These are phyloP conservation scores for Quercus robur DNA, from an alignment of 306 rosid genomes.

Conservation along the genomic window DNA sequence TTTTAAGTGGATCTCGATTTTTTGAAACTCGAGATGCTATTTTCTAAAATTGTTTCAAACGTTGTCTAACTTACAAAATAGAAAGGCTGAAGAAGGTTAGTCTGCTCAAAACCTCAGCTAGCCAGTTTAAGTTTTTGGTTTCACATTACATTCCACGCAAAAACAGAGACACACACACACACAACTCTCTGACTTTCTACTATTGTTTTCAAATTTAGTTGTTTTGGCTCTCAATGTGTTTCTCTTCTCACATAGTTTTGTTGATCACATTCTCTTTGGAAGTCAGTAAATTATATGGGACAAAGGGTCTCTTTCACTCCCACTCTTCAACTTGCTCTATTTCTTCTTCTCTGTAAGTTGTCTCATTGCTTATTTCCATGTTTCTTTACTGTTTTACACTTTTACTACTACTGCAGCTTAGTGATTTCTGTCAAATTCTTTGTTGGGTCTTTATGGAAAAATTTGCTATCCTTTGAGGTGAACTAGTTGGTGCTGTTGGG, in stretches of 20 bases:
- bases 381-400: neutral
- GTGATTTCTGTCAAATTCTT: neutral
- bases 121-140: neutral
- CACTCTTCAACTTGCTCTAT: slow-evolving; percentile 25
- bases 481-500: neutral
- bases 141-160: neutral
- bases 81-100: too few species aligned
- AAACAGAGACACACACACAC: too few species aligned
- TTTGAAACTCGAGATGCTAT: too few species aligned
- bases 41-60: too few species aligned
- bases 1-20: too few species aligned
- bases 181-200: too few species aligned
- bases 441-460: neutral
- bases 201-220: neutral
- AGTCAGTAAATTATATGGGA: slow-evolving; percentile 33
- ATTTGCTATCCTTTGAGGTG: neutral
- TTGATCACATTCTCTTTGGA: slow-evolving; percentile 13
- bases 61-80: too few species aligned
- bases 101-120: too few species aligned
- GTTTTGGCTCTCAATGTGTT: neutral
- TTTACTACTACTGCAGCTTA: neutral
- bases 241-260: neutral
- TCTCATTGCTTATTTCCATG: neutral
- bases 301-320: slow-evolving; percentile 14
- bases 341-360: slow-evolving; percentile 37